Conservation (phyloP, 352 stramenopile genomes). For the Thalassiosira sp. region DNA sequence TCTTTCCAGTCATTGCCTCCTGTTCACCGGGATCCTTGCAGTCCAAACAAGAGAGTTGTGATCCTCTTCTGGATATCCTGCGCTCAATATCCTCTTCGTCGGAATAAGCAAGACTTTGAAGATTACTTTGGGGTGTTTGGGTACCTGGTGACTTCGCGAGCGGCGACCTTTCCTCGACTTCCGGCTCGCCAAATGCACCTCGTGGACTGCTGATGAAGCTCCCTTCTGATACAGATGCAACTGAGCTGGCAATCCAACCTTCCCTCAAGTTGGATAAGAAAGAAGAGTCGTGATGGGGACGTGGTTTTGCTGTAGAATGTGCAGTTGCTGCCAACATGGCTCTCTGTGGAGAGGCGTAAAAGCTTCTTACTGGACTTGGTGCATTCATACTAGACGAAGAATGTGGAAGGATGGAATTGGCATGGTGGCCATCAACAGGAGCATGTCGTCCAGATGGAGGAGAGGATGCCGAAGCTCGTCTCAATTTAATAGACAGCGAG, state of each 20-base stretch:
- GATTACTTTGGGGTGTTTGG: background rate
- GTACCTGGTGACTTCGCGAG: background rate
- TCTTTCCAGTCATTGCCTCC: background rate
- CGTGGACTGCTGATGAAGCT: slow-evolving; percentile 1
- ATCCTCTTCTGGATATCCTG: background rate
- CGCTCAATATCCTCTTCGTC: slow-evolving; percentile 17
- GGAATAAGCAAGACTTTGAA: slow-evolving; percentile 24
- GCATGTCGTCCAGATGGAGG: slow-evolving; percentile 7
- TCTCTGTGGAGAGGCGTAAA: slow-evolving; percentile 26
- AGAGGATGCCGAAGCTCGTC: background rate
- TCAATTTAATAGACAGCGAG: background rate
- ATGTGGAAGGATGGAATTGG: background rate
- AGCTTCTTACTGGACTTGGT: slow-evolving; percentile 21
- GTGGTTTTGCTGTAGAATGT: slow-evolving; percentile 11
- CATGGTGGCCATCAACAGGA: slow-evolving; percentile 4
- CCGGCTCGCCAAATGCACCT: slow-evolving; percentile 8
- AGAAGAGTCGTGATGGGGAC: background rate
- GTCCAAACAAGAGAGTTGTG: background rate
- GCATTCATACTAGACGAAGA: slow-evolving; percentile 1
- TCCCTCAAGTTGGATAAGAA: slow-evolving; percentile 5
- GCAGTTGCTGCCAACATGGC: slow-evolving; percentile 16
- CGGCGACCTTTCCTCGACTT: background rate
- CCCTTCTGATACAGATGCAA: background rate
- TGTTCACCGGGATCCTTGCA: background rate
- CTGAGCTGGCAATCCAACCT: background rate